Conservation (phyloP, 495 filamentous ascomycete species). For the Echria macrotheca region DNA sequence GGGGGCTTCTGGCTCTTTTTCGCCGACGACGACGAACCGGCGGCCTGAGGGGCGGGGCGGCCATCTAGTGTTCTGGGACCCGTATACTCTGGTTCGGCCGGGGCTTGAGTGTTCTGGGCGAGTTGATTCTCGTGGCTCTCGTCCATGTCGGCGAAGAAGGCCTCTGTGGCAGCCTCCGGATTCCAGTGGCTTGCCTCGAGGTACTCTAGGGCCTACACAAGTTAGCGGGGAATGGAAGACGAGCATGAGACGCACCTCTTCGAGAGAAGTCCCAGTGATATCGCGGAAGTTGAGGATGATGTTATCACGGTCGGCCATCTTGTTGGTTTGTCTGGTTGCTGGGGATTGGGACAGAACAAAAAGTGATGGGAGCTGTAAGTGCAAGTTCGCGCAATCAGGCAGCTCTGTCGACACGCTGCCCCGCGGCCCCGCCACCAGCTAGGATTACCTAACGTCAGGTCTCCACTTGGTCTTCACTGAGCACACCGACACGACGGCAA, state of each 20-base stretch:
- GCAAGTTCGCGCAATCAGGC: constrained; percentile 4
- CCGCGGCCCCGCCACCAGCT: too few relatives aligned
- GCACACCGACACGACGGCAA: too few relatives aligned
- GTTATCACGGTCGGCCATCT: constrained; percentile 58
- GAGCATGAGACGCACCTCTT: constrained; percentile 49
- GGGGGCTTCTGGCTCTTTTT: constrained; percentile 36
- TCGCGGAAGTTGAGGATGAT: constrained; percentile 67
- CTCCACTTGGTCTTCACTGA: too few relatives aligned
- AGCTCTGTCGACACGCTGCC: constrained; percentile 5
- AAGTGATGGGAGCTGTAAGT: too few relatives aligned
- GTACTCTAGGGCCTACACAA: constrained; percentile 61
- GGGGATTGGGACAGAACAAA: not conserved
- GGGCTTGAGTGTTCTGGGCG: constrained; percentile 12
- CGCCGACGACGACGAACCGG: constrained; percentile 30
- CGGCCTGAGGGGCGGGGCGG: constrained; percentile 44
- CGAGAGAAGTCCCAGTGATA: constrained; percentile 59
- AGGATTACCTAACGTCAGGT: too few relatives aligned
- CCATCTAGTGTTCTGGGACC: constrained; percentile 53
- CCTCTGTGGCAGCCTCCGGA: constrained; percentile 57
- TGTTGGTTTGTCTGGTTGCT: not conserved
- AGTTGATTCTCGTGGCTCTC: constrained; percentile 43
- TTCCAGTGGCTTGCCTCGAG: constrained; percentile 66
- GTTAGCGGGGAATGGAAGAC: not conserved
- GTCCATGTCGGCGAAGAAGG: constrained; percentile 67
- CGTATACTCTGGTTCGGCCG: constrained; percentile 38